phyloP scores from a whole-genome alignment of 2,329 filamentous ascomycete species.

The Scortechinia acanthostroma region DNA sequence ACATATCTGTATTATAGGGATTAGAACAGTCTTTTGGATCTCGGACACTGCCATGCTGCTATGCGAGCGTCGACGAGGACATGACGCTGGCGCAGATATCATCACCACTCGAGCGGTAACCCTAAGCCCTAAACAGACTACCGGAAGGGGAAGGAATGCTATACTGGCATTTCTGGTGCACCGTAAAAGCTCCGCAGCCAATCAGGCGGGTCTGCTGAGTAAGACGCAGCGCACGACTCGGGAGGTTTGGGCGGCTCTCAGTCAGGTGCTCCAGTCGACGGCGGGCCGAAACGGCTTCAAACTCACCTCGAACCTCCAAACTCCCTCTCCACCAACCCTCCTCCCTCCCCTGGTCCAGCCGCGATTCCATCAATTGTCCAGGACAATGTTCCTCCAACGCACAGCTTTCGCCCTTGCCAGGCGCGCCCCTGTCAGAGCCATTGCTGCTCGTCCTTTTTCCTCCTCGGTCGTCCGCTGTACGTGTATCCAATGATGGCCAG shows the following conservation, averaged over 20 bases:
- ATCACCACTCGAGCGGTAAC: background rate
- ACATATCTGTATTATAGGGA: no score
- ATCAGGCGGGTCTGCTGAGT: conserved; percentile 16
- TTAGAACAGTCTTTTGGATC: no score
- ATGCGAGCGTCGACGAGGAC: no score
- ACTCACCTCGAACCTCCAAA: conserved; percentile 16
- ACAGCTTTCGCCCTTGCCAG: conserved; percentile 32
- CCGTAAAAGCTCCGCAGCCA: conserved; percentile 12
- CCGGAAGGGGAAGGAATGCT: conserved; percentile 10
- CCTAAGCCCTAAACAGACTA: background rate
- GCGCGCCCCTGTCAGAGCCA: conserved; percentile 27
- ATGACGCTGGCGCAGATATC: no score
- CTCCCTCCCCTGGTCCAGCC: conserved; percentile 5
- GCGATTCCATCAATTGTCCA: conserved; percentile 6
- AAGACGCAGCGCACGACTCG: conserved; percentile 8
- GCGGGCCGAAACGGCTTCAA: conserved; percentile 26
- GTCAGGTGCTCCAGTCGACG: conserved; percentile 5
- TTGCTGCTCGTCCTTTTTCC: conserved; percentile 30
- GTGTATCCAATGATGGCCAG: conserved; percentile 22
- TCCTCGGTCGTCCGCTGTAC: conserved; percentile 32
- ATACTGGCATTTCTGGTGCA: conserved; percentile 5
- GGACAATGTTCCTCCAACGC: conserved; percentile 35
- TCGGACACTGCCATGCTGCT: no score
- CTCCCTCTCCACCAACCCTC: conserved; percentile 6
- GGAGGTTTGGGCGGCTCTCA: conserved; percentile 4